Base-by-base conservation (phyloP, 176 grass and related monocot genomes). In the Guadua angustifolia region DNA sequence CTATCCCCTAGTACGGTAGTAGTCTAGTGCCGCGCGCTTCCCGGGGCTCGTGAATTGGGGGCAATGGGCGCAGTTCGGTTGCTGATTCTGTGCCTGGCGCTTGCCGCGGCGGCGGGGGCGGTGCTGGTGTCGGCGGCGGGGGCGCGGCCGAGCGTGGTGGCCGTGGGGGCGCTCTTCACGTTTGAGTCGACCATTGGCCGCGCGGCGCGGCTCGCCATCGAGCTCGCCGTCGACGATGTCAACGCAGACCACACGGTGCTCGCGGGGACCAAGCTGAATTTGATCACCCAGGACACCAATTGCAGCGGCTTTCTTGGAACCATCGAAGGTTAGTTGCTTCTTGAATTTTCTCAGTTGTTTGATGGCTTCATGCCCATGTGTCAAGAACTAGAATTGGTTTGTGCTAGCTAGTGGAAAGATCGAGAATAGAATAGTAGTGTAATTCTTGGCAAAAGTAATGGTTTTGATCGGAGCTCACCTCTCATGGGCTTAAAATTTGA, bases 301-400 rank as follows among this genome's bases (percentile, higher is more conserved):
- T 97, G 95, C 83, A 97, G 92, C 74, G 90, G 92, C 0, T 97
- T 97, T 83, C 43, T 97, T 77, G 92, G 92, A 33, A 92, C 59
- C 1, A 62, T 94, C 57, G 92, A 94, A 86, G 90, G 95, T 97
- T 47, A 12, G 51, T 53, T 45, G 21, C 15, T 81, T 75, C 29
- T 66, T 59, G 70, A 22, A 24, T 62, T 49, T 69, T 17, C 46
- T 75, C 25, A 35, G 2, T 63, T 84, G 38, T 5, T 58, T 51
- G n/a, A 66, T 80, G n/a, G 5, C 7, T 5, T 58, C 61, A 59
- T 80, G n/a, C 8, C 11, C 53, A 22, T 58, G 22, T 35, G 21
- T 79, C 69, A 47, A 60, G 19, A 73, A 57, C 80, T 46, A 50
- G 12, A 61, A 51, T 51, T 38, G 17, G 14, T 25, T 10, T 62